Percentiles rank a stretch among this genome's conserved stretches.
phyloP scores from a whole-genome alignment of 805 yeast genomes.

The Starmerella gropengiesseri region DNA sequence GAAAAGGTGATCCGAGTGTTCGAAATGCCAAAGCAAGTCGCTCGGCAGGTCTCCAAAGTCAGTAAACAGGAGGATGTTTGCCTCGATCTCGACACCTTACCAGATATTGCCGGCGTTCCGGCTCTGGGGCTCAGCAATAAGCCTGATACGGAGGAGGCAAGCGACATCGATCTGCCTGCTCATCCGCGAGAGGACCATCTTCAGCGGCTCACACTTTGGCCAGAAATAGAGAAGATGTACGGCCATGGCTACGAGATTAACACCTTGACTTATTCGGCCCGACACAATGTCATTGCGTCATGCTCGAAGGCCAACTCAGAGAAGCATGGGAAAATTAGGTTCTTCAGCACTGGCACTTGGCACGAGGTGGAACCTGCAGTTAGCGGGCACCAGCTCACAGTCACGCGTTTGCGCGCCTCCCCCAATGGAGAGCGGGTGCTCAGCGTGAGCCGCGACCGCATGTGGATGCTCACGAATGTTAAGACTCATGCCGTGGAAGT shows the following conservation, averaged over 20 bases:
- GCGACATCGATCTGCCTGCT: slow-evolving; percentile 28
- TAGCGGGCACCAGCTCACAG: slow-evolving; percentile 58
- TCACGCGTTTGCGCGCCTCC: slow-evolving; percentile 72
- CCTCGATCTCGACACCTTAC: slow-evolving; percentile 34
- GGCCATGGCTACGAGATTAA: slow-evolving; percentile 97
- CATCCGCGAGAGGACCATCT: slow-evolving; percentile 88
- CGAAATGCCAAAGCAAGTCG: slow-evolving; percentile 74
- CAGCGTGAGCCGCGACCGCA: slow-evolving; percentile 83
- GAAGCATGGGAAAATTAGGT: slow-evolving; percentile 74
- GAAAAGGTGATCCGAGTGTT: slow-evolving; percentile 86
- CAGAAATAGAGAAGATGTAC: slow-evolving; percentile 85
- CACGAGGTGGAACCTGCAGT: slow-evolving; percentile 45
- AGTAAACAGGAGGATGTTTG: background rate
- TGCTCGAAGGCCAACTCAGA: slow-evolving; percentile 83
- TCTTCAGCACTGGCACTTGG: slow-evolving; percentile 52
- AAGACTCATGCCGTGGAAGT: slow-evolving; percentile 25
- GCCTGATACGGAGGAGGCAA: slow-evolving; percentile 40
- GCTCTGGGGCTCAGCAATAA: slow-evolving; percentile 89
- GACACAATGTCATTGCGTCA: slow-evolving; percentile 58
- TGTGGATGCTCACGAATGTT: slow-evolving; percentile 59
- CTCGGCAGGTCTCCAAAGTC: slow-evolving; percentile 41
- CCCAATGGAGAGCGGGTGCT: slow-evolving; percentile 52
- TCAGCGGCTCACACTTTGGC: slow-evolving; percentile 87
- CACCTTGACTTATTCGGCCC: slow-evolving; percentile 60
- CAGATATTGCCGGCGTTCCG: slow-evolving; percentile 83